Base-by-base conservation (phyloP, 306 rosid species). In the Cyamopsis tetragonoloba region DNA sequence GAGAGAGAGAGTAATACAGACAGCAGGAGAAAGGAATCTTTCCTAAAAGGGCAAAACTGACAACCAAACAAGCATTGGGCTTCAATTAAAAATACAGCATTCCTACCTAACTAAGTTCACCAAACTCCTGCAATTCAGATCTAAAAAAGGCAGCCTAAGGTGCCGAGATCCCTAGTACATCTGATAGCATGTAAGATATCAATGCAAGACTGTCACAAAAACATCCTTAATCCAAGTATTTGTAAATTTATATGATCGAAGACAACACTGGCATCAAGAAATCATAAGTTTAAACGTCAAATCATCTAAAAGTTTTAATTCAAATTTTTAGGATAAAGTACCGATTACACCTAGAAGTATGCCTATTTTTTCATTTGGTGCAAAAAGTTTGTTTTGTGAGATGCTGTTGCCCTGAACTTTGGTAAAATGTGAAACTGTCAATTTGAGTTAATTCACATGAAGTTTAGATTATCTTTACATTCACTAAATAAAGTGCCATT, bases 121-220 rank as follows among this genome's bases (percentile, higher is more conserved):
- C 22, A 24, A 53, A 27, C 63, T 38, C n/a, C 63, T 6, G 14
- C 41, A 11, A 27, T 54, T 68, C 14, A 39, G 42, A 39, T 39
- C 38, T 14, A 51, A 51, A 68, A 53, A 51, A 51, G 50, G 62
- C 35, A 66, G 22, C 20, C 32, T 66, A 50, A 66, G 26, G 53
- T 15, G 42, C 30, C 2, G 12, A 68, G 41, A 26, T 53, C 37
- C 68, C 28, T 11, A 38, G 38, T 37, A 53, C 37, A 15, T 41
- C 26, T 14, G 39, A 20, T 5, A 54, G 42, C 55, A 54, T 53
- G 38, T 15, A 54, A 68, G 4, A 34, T 30, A 44, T 46, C 31
- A 46, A 31, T 34, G 48, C 43, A 66, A 66, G 49, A 24, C 20
- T 49, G 26, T 8, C 22, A 48, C 11, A 20, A 28, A 66, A 34